Base-by-base conservation (phyloP, 768 basidiomycete genomes). In the Suillus subluteus region DNA sequence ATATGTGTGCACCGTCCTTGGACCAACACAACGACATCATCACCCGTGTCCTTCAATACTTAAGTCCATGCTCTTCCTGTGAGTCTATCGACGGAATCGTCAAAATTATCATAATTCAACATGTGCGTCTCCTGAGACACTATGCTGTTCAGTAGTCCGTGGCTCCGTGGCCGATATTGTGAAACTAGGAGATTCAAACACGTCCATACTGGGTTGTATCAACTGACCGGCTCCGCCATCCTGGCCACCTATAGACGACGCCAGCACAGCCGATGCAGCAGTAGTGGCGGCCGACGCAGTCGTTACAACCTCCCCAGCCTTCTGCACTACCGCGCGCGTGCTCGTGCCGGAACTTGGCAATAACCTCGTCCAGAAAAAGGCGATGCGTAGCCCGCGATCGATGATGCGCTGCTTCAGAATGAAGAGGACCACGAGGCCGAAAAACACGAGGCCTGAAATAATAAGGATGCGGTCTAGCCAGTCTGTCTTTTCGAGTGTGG, bases 381-480 rank as follows among this genome's bases (percentile, higher is more conserved):
- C 91, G 4, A 96, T 82, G 26, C 90, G 83, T 32, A 97, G 68
- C 3, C 92, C 88, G 43, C 88, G 86, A 74, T 97, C 94, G 43
- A 98, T 69, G 58, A 98, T 80, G 18, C 98, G 86, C 65, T 96
- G 89, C 78, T 98, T 95, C 72, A 99, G 73, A 70, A 99, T 91
- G 72, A 93, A 96, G 32, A 91, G 83, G 8, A 95, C 88, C 38
- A 93, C 90, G 21, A 96, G 86, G 66, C 89, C 68, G 81, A 99
- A 99, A 77, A 98, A 93, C 13, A 82, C 74, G 43, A 99, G 87
- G 0, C 87, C 93, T 2, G 88, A 83, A 64, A 95, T 79, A 71
- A 99, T 91, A 68, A 99, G 80, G 37, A 98, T 75, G 7, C 96
- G 91, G 81, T 99, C 98, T 23, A 96, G 81, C 88, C 92, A 91